Conservation (phyloP, 2,329 filamentous ascomycete genomes). For the Periglandula ipomoeae region DNA sequence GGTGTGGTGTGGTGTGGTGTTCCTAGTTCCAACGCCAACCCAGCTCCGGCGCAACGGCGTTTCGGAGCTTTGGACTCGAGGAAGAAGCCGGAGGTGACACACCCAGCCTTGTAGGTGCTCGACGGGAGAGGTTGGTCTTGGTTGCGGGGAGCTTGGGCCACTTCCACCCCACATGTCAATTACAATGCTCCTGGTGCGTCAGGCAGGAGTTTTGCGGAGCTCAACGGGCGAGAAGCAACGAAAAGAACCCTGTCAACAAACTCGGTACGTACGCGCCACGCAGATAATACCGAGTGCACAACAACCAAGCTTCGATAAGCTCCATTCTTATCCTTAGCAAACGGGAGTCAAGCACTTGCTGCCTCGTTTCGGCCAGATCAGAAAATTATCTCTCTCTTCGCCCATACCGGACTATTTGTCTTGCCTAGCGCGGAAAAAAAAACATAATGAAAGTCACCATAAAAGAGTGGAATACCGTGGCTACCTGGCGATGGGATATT, state of each 20-base stretch:
- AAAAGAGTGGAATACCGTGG: constrained; percentile 86
- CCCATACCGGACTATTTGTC: too few relatives aligned
- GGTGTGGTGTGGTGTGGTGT: constrained; percentile 5
- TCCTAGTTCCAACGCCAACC: constrained; percentile 2
- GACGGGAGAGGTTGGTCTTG: background rate
- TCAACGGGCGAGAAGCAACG: background rate
- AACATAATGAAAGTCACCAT: constrained; percentile 84
- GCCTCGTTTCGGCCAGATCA: too few relatives aligned
- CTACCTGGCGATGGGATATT: constrained; percentile 96
- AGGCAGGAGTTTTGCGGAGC: background rate
- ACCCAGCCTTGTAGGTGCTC: background rate
- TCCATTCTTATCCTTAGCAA: too few relatives aligned
- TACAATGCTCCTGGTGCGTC: background rate
- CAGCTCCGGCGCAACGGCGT: background rate
- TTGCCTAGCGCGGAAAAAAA: background rate
- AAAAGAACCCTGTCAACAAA: background rate
- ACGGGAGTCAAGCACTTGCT: too few relatives aligned
- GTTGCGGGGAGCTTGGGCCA: constrained; percentile 4
- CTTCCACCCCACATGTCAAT: constrained; percentile 2
- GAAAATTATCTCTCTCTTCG: too few relatives aligned
- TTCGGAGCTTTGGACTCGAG: background rate
- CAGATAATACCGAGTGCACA: background rate
- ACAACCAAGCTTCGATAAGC: too few relatives aligned
- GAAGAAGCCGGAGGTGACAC: constrained; percentile 3
- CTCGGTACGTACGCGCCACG: background rate